Base-by-base conservation (phyloP, 371 early-diverging fungal genomes). In the Lichtheimia corymbifera region DNA sequence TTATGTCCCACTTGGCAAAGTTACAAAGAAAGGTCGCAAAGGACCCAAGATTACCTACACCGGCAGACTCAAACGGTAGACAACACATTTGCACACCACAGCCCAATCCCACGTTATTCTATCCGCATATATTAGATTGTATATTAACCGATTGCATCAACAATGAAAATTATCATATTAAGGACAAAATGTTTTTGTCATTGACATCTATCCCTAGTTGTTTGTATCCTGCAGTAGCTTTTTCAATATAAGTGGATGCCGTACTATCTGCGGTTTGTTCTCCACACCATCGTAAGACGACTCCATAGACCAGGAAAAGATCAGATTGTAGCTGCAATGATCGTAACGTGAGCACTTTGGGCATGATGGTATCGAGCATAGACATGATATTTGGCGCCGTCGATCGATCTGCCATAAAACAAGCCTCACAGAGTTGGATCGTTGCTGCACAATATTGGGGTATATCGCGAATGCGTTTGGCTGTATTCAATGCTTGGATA, bases 1-100 rank as follows among this genome's bases (percentile, higher is more conserved):
- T n/a, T 98, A 97, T 75, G 86, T 98, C 50, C 97, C 98, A 53
- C 82, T 98, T 63, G 81, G 74, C 50, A 81, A 81, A 69, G 75
- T 77, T 22, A 76, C 71, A 57, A 84, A 78, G 67, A 76, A 76
- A 67, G 70, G 70, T 58, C 61, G 59, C 22, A 68, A 66, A 50
- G 73, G 75, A 27, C 62, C 70, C 47, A 72, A 64, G 52, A 53
- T 81, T 42, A 77, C 81, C 47, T 77, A 65, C 42, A 81, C 81
- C 22, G 81, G 81, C 51, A 68, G 71, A 64, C 62, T 76, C 47
- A 76, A 70, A 59, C 78, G 78, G 62, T 80, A 41, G 50, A n/a
- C 20, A 55, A 17, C 28, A 4, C 41, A 53, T 27, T 28, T 25
- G 14, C 53, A 25, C n/a, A 11, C 35, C n/a, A 11, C 35, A 35